These are phyloP conservation scores for Akanthomyces lecanii DNA, from an alignment of 2,329 filamentous ascomycete genomes.

Conservation along the genomic window DNA sequence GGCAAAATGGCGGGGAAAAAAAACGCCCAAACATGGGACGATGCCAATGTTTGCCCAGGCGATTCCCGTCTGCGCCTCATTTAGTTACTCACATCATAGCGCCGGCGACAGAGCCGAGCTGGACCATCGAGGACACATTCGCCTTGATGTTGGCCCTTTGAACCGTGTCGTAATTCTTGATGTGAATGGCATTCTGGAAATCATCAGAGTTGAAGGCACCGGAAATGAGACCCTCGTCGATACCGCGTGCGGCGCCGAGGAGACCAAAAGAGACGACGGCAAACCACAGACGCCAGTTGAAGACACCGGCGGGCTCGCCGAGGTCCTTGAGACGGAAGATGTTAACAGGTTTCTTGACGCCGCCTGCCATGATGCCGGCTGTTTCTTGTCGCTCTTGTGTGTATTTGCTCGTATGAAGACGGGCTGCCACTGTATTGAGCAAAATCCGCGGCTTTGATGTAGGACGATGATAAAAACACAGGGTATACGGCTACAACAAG, in stretches of 20 bases:
- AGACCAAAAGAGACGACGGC: conserved; percentile 70
- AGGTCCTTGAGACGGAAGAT: conserved; percentile 62
- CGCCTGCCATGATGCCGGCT: conserved; percentile 41
- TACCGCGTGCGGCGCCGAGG: conserved; percentile 66
- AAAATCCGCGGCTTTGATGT: too few relatives aligned
- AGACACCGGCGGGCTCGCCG: conserved; percentile 63
- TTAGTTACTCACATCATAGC: conserved; percentile 48
- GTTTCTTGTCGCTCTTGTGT: not conserved
- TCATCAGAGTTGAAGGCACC: conserved; percentile 65
- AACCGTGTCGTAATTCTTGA: conserved; percentile 46
- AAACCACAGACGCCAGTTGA: conserved; percentile 78
- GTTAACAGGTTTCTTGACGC: conserved; percentile 53
- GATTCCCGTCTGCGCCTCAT: not conserved
- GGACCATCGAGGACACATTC: conserved; percentile 79
- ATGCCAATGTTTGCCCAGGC: conserved; percentile 9
- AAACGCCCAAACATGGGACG: not conserved
- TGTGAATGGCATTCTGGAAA: conserved; percentile 58
- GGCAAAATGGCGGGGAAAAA: conserved; percentile 4
- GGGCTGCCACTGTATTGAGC: too few relatives aligned
- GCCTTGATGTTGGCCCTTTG: conserved; percentile 64
- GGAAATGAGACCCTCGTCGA: conserved; percentile 77
- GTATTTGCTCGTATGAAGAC: too few relatives aligned
- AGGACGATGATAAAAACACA: too few relatives aligned
- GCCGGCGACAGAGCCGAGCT: conserved; percentile 70
- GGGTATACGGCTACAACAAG: not conserved